These are phyloP conservation scores for Plasmopara halstedii DNA, from an alignment of 352 stramenopile species.

Conservation along the genomic window DNA sequence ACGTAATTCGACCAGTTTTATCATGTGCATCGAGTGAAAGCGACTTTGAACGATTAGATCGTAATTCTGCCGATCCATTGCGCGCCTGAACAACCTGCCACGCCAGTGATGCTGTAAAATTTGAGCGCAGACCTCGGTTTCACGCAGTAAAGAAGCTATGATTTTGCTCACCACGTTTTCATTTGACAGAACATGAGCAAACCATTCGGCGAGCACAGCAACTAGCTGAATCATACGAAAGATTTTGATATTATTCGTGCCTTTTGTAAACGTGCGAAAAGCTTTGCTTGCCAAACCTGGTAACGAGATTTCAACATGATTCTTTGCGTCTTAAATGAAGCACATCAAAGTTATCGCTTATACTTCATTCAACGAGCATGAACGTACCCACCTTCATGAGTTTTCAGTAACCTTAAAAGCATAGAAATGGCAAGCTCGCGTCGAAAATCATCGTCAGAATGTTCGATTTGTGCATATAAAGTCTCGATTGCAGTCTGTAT, in stretches of 20 bases:
- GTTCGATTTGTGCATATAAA: conserved; percentile 61
- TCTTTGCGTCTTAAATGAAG: conserved; percentile 32
- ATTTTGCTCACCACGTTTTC: conserved; percentile 58
- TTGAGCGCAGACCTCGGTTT: conserved; percentile 56
- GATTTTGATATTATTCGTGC: conserved; percentile 38
- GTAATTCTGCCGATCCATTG: conserved; percentile 32
- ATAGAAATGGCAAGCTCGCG: conserved; percentile 58
- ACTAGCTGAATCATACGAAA: conserved; percentile 53
- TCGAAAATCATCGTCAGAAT: conserved; percentile 28
- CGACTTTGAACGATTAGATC: conserved; percentile 44
- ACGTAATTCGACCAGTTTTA: conserved; percentile 62
- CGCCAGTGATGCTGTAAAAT: conserved; percentile 76
- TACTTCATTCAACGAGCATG: not conserved
- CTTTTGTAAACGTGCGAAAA: conserved; percentile 54
- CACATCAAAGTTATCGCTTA: not conserved
- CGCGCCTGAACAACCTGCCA: conserved; percentile 50
- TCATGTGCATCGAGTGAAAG: conserved; percentile 60
- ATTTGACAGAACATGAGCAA: conserved; percentile 40
- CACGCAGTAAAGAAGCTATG: conserved; percentile 41
- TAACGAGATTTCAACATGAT: conserved; percentile 58
- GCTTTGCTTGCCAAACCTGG: conserved; percentile 67
- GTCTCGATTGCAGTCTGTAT: conserved; percentile 52
- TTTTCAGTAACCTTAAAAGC: conserved; percentile 58
- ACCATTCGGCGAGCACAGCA: conserved; percentile 52
- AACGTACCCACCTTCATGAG: conserved; percentile 46